Evolutionary conservation across 2,329 filamentous ascomycete species (phyloP), one percentile per base, ranked within the genome.

Genomic region (Claviceps monticola): DNA sequence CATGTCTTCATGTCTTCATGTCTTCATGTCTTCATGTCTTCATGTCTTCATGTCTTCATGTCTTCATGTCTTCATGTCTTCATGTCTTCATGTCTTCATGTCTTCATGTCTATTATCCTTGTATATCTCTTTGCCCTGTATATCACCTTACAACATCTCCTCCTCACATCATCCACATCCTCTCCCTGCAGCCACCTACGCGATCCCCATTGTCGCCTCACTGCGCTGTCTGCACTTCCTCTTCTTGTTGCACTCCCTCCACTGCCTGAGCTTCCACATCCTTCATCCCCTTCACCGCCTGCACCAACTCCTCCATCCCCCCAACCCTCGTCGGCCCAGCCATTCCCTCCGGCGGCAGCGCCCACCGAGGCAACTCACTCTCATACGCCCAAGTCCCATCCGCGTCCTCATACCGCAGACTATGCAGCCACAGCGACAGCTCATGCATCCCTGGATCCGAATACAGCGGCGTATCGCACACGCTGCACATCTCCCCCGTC

Each of bases 371-470:
- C 63, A 96, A 73, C 23, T 82, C 79, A 58, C 90, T 96, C 62
- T 84, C 80, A 66, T 96, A 97, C 50, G 82, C 82, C 93, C 93
- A 98, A 50, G 75, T 75, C 4, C 90, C 91, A 26, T 82, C 81
- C 26, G 82, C 79, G 64, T 91, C 90, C 58, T 91, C 84, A 65
- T 98, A 98, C 46, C 87, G 82, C 55, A 89, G 80, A 53, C 91
- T 94, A 71, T 98, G 93, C 55, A 98, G 74, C 77, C 91, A 98
- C 42, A 98, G 84, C 0, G 87, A 88, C 46, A 98, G 74, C 71
- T 98, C 93, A 61, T 97, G 90, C 43, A 75, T 70, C 1, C 90
- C 90, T 0, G 93, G 93, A 63, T 98, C 93, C 16, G 87, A 94
- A 68, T 97, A 98, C 44, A 98, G 73, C 21, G 88, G 86, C 19